Evolutionary conservation across 768 basidiomycete species (phyloP).

Genomic region (Saitozyma podzolica): DNA sequence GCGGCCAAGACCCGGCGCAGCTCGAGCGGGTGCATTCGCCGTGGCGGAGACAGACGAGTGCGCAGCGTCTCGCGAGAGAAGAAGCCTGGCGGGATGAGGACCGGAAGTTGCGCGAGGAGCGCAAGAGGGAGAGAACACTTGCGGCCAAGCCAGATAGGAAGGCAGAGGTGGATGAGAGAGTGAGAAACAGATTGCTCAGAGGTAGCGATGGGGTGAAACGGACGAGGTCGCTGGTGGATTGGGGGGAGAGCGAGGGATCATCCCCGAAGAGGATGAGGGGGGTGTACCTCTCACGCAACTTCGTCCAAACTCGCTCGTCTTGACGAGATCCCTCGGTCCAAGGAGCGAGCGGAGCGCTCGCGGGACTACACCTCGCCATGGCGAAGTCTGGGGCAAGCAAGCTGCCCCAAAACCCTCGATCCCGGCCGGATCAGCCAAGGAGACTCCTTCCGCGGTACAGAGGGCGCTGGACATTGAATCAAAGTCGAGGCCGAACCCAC

Average conservation of each 20-base stretch:
- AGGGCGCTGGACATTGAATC: too few relatives aligned
- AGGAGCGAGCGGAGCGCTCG: not conserved
- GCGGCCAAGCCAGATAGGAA: not conserved
- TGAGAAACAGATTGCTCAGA: not conserved
- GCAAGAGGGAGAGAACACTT: not conserved
- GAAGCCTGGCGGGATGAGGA: not conserved
- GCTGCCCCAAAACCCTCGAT: too few relatives aligned
- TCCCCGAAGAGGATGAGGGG: too few relatives aligned
- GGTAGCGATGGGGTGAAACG: too few relatives aligned
- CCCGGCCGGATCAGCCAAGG: too few relatives aligned
- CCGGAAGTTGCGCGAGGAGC: not conserved
- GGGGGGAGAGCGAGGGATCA: too few relatives aligned
- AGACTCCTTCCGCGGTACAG: too few relatives aligned
- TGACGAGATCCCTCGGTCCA: not conserved
- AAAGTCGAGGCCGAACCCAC: not conserved
- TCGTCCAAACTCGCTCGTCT: too few relatives aligned
- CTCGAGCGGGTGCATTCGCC: not conserved
- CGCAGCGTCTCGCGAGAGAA: not conserved
- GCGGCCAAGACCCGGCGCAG: not conserved
- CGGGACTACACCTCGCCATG: not conserved
- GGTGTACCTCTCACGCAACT: too few relatives aligned
- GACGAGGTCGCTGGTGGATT: too few relatives aligned
- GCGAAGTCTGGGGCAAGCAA: too few relatives aligned
- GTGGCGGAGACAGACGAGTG: conserved; percentile 3
- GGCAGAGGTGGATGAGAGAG: not conserved